Conservation (phyloP, 768 basidiomycete genomes). For the Thelephora aurantiotincta region DNA sequence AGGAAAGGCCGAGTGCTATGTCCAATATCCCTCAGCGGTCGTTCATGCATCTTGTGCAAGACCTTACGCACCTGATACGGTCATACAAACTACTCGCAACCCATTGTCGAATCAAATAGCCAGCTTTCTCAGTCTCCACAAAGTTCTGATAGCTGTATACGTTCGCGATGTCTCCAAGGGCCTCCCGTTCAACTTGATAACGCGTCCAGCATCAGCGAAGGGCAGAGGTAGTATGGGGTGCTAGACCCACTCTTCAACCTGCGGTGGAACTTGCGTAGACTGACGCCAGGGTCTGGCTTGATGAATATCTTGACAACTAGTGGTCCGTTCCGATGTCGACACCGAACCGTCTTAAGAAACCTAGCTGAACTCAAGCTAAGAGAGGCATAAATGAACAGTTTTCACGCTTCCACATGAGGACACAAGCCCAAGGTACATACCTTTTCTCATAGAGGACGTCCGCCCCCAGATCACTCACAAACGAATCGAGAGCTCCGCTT, state of each 20-base stretch:
- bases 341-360: conserved; percentile 73
- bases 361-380: conserved; percentile 54
- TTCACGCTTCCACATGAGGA: background rate
- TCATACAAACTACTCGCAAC: conserved; percentile 90
- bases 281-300: conserved; percentile 81
- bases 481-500: conserved; percentile 76
- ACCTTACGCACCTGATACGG: conserved; percentile 68
- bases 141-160: conserved; percentile 82
- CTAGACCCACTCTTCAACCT: conserved; percentile 54
- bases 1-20: conserved; percentile 90
- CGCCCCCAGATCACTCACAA: conserved; percentile 74
- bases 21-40: background rate
- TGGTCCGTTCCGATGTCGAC: conserved; percentile 68
- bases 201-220: background rate
- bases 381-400: background rate
- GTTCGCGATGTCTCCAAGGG: conserved; percentile 73
- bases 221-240: conserved; percentile 3
- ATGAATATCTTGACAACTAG: conserved; percentile 91
- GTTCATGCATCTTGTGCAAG: background rate
- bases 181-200: conserved; percentile 67
- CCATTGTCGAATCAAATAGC: conserved; percentile 92
- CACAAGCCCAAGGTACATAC: conserved; percentile 25
- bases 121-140: conserved; percentile 91
- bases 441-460: conserved; percentile 90
- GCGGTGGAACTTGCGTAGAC: conserved; percentile 58